Evolutionary conservation across 192 early-diverging fungal genomes (phyloP).

Genomic region (Coemansia interrupta): DNA sequence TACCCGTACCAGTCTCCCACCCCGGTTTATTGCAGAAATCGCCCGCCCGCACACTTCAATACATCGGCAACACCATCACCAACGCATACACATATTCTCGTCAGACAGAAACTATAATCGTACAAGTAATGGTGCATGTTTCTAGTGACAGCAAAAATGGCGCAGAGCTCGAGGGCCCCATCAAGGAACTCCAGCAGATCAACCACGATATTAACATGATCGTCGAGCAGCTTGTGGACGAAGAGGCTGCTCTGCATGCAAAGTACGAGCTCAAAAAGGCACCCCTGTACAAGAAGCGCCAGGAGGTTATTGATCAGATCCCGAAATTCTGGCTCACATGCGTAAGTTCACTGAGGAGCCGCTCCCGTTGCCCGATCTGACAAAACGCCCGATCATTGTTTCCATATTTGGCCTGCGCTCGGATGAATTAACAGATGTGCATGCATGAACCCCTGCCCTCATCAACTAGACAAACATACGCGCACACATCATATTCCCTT

Average conservation of each 20-base stretch:
- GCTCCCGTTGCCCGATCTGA: neutral
- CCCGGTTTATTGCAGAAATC: neutral
- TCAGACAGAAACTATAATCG: neutral
- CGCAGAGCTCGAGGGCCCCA: conserved; percentile 26
- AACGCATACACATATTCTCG: neutral
- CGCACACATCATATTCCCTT: too few species aligned
- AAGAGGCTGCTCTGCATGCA: conserved; percentile 50
- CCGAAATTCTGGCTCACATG: conserved; percentile 59
- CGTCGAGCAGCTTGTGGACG: conserved; percentile 50
- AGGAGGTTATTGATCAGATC: conserved; percentile 52
- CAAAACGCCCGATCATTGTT: neutral
- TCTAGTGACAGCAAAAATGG: conserved; percentile 25
- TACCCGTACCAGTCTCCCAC: neutral
- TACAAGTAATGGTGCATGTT: conserved; percentile 8
- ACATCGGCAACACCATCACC: neutral
- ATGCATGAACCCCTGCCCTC: too few species aligned
- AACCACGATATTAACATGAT: conserved; percentile 40
- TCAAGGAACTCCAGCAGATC: conserved; percentile 29
- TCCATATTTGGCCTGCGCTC: neutral
- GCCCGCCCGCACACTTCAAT: too few species aligned
- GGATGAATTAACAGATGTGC: too few species aligned
- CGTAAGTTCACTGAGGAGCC: conserved; percentile 26
- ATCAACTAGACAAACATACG: too few species aligned
- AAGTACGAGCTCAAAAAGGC: conserved; percentile 53
- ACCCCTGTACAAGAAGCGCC: conserved; percentile 55